A percentile compares a stretch with the other conserved stretches of the same genome.
These are phyloP conservation scores for Rhododendron vialii DNA, from an alignment of 148 eudicot species.

Conservation along the genomic window DNA sequence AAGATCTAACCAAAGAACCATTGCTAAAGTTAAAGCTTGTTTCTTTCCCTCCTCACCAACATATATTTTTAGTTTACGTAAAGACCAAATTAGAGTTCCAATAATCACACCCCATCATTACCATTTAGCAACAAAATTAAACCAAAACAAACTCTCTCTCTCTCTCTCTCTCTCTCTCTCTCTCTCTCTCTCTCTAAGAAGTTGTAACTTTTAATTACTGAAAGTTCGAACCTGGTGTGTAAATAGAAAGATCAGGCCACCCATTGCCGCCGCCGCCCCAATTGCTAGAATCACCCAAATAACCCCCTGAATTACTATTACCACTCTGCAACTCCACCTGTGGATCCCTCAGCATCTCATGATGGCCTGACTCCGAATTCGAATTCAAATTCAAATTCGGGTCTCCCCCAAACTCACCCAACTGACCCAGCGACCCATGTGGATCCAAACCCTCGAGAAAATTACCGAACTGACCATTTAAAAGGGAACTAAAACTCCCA, in stretches of 20 bases:
- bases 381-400: constrained; percentile 20
- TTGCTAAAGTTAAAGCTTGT: not conserved
- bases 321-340: constrained; percentile 10
- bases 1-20: not conserved
- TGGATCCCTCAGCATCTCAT: constrained; percentile 15
- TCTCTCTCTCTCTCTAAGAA: not conserved
- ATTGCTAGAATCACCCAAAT: constrained; percentile 26
- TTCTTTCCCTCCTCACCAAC: not conserved
- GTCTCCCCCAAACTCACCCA: constrained; percentile 20
- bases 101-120: not conserved
- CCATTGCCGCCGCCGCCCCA: constrained; percentile 27
- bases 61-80: not conserved
- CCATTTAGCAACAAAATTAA: not conserved
- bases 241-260: constrained; percentile 68
- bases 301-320: constrained; percentile 17
- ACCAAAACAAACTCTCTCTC: not conserved
- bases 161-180: not conserved
- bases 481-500: constrained; percentile 31
- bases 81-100: not conserved
- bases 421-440: constrained; percentile 18
- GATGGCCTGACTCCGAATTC: constrained; percentile 14
- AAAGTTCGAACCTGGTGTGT: constrained; percentile 56
- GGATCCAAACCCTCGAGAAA: constrained; percentile 35
- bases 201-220: constrained; percentile 14
- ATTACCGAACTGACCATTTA: constrained; percentile 36